A percentile compares a stretch with the other conserved stretches of the same genome.
phyloP scores from a whole-genome alignment of 108 stramenopile species.

The Schizochytrium sp. region DNA sequence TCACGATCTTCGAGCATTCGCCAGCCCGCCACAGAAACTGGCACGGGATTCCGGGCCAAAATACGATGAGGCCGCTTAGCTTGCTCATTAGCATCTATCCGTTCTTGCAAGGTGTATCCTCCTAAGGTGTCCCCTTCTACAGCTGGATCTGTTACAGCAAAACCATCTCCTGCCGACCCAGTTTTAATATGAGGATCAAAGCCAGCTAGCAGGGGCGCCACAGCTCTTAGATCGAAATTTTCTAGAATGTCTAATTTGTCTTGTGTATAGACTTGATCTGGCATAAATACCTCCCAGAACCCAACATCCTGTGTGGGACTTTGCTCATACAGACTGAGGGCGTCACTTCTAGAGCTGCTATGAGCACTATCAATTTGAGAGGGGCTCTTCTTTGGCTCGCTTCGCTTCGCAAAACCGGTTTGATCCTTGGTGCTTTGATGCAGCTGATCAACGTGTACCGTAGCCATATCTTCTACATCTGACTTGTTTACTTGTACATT shows the following conservation, averaged over 20 bases:
- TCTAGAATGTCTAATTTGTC: background rate
- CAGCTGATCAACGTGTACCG: no score
- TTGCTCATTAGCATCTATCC: background rate
- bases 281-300: background rate
- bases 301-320: background rate
- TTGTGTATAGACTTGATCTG: background rate
- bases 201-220: constrained; percentile 1
- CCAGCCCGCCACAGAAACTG: constrained; percentile 16
- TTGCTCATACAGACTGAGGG: background rate
- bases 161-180: background rate
- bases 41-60: background rate
- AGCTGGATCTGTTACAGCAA: background rate
- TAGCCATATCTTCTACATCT: no score
- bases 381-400: no score
- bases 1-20: constrained; percentile 32
- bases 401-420: no score
- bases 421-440: no score
- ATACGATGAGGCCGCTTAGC: background rate
- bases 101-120: background rate
- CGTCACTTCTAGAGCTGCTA: no score
- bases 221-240: background rate
- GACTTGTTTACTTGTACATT: no score
- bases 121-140: background rate
- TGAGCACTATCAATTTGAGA: no score
- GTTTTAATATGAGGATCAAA: background rate